Evolutionary conservation across 495 filamentous ascomycete genomes (phyloP), one percentile per base, ranked within the genome.

Genomic region (Penicillium paradoxum): DNA sequence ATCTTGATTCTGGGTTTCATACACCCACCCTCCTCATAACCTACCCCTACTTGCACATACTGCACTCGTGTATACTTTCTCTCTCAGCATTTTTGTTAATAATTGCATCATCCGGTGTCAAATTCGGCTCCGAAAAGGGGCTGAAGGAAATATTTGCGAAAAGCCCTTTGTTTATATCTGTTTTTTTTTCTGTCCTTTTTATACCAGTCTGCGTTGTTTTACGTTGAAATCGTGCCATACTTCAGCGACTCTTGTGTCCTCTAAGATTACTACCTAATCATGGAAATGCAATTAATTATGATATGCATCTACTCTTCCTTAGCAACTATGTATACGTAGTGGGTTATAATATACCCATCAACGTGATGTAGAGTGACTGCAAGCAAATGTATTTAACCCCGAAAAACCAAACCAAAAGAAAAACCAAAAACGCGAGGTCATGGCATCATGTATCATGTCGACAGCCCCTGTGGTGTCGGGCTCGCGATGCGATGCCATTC

Each of bases 401-500:
- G 39, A 53, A 47, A 44, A 19, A 6, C 18, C 41, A 56, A 54
- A 42, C 57, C 7, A 15, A 61, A 46, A 8, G 63, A 21, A 33
- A 57, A 51, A 21, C 67, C 56, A 46, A 62, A 70, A 6, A 63
- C 18, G 21, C 54, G 51, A 15, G 45, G 53, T 65, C 63, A n/a
- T n/a, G n/a, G n/a, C n/a, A n/a, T n/a, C n/a, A 70, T 34, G 63
- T 63, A 37, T 37, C 34, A 37, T 37, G 14, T 4, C 40, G 40
- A 6, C 13, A 66, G 67, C 19, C 65, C 63, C 27, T 66, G 59
- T 0, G 90, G 90, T 57, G 82, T 79, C 6, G 91, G 80, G 37
- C 84, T 71, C 5, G 78, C 74, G n/a, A 88, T 83, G 55, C 83
- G 83, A 44, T 90, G 67, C 88, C 92, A 98, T 65, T 97, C 92